Percentiles rank a stretch among this genome's conserved stretches.
Evolutionary conservation across 2,329 filamentous ascomycete species (phyloP).

Genomic region (Arthroderma uncinatum): DNA sequence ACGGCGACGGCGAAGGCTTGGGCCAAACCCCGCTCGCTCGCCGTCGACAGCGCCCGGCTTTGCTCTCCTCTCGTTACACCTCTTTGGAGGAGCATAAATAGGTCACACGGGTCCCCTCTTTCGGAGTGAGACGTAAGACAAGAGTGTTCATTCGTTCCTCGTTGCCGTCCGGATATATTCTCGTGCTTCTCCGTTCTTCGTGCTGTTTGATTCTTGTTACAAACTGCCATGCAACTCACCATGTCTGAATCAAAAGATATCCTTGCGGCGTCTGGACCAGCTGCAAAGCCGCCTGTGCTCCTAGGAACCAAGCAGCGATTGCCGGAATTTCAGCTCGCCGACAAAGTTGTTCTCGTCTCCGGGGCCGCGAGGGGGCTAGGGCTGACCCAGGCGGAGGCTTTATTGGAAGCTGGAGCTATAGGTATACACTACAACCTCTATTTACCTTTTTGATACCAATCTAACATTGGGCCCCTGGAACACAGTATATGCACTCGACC

Average conservation of each 20-base stretch:
- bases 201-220: not conserved
- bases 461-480: not conserved
- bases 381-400: constrained; percentile 60
- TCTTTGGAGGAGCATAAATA: not conserved
- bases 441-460: not conserved
- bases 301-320: constrained; percentile 30
- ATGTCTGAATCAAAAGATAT: not conserved
- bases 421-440: constrained; percentile 18
- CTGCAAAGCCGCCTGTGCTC: not conserved
- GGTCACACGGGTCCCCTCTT: not conserved
- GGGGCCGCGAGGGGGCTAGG: constrained; percentile 63
- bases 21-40: not conserved
- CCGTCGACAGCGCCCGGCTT: not conserved
- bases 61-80: not conserved
- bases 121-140: not conserved
- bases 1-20: not conserved
- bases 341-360: constrained; percentile 60
- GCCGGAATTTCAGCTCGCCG: constrained; percentile 64
- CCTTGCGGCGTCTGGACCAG: not conserved
- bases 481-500: constrained; percentile 31
- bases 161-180: not conserved
- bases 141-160: not conserved
- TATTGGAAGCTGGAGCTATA: constrained; percentile 63
- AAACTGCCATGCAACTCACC: not conserved
- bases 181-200: not conserved